Evolutionary conservation across 768 basidiomycete genomes (phyloP).

Genomic region (Boletus sensibilis): DNA sequence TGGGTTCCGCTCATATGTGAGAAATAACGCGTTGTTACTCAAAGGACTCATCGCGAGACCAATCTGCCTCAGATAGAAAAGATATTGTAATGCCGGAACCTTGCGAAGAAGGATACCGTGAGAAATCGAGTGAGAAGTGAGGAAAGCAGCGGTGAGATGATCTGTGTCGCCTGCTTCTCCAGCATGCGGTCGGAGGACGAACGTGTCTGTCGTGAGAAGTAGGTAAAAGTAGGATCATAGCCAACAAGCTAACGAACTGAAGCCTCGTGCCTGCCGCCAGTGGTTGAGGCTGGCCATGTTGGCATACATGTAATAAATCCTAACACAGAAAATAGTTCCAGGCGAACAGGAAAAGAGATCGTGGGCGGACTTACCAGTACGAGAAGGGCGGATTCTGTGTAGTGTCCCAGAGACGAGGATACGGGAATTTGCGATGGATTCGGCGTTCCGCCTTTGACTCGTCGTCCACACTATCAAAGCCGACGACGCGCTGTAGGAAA

Average conservation of each 20-base stretch:
- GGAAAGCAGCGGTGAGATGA: conserved; percentile 93
- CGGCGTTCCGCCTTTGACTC: conserved; percentile 92
- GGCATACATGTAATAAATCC: conserved; percentile 97
- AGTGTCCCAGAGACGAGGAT: conserved; percentile 86
- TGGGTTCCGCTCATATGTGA: conserved; percentile 96
- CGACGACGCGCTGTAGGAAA: conserved; percentile 92
- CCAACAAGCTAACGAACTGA: conserved; percentile 62
- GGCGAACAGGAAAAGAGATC: background rate
- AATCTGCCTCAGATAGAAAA: conserved; percentile 98
- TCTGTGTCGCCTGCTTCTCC: conserved; percentile 99
- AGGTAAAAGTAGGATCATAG: conserved; percentile 2
- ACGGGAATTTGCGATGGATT: conserved; percentile 92
- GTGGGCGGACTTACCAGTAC: conserved; percentile 67
- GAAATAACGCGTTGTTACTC: conserved; percentile 96
- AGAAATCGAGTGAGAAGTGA: conserved; percentile 96
- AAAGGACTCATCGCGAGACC: conserved; percentile 98
- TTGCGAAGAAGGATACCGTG: conserved; percentile 98
- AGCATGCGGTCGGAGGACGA: conserved; percentile 94
- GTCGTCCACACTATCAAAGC: conserved; percentile 98
- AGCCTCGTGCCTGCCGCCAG: conserved; percentile 84
- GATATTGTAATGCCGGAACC: conserved; percentile 94
- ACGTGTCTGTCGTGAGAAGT: conserved; percentile 63
- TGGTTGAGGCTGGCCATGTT: conserved; percentile 95
- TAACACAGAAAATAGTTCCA: conserved; percentile 28
- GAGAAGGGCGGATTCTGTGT: conserved; percentile 90